These are phyloP conservation scores for Pseudotsuga menziesii DNA, from an alignment of 75 land plant genomes.

Conservation along the genomic window DNA sequence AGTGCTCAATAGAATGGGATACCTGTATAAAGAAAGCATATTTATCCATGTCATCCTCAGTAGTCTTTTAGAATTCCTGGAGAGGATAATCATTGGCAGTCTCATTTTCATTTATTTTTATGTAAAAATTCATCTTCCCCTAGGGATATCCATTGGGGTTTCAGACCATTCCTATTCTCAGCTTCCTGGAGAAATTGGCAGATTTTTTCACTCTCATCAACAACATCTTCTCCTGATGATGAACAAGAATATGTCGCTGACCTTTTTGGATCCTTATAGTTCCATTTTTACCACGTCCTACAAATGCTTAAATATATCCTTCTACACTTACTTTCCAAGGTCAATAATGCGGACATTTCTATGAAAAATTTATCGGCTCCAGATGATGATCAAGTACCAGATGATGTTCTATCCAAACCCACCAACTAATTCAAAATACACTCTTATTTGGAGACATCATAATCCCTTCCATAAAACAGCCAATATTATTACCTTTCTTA, in stretches of 20 bases:
- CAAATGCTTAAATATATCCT: neutral
- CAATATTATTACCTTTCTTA: slow-evolving; percentile 30
- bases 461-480: slow-evolving; percentile 46
- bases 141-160: slow-evolving; percentile 15
- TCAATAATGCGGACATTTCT: slow-evolving; percentile 52
- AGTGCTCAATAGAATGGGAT: too few species aligned
- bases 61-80: slow-evolving; percentile 74
- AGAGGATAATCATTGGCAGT: slow-evolving; percentile 89
- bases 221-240: slow-evolving; percentile 21
- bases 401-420: slow-evolving; percentile 56
- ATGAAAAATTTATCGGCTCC: slow-evolving; percentile 47
- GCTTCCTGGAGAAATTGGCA: slow-evolving; percentile 78
- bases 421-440: slow-evolving; percentile 68
- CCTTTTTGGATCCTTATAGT: slow-evolving; percentile 7
- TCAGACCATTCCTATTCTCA: slow-evolving; percentile 57
- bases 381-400: too few species aligned
- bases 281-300: too few species aligned
- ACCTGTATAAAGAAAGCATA: slow-evolving; percentile 58
- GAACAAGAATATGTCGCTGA: neutral
- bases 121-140: slow-evolving; percentile 50
- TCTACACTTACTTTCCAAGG: slow-evolving; percentile 51
- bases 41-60: slow-evolving; percentile 73
- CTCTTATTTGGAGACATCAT: slow-evolving; percentile 48
- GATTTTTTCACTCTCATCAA: slow-evolving; percentile 62
- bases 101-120: too few species aligned